A percentile compares a stretch with the other conserved stretches of the same genome.
Conservation (phyloP, 768 basidiomycete species). For the Cyclocybe aegerita region DNA sequence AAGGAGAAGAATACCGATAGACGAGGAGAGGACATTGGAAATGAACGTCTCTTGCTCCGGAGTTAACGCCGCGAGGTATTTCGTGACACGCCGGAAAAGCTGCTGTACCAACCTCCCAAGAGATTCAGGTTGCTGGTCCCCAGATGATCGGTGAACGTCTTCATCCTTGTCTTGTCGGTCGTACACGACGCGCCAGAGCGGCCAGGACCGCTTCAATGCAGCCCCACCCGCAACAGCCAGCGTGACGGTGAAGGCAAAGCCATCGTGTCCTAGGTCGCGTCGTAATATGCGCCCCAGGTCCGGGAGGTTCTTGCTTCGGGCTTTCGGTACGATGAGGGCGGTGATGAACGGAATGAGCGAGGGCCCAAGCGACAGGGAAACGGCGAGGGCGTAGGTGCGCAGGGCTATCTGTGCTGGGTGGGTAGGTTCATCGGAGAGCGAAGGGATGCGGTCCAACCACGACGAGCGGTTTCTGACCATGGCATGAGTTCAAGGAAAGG, state of each 20-base stretch:
- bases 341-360: slow-evolving; percentile 53
- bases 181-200: slow-evolving; percentile 31
- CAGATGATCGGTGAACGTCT: neutral
- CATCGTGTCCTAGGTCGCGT: slow-evolving; percentile 57
- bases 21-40: slow-evolving; percentile 55
- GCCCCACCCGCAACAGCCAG: slow-evolving; percentile 65
- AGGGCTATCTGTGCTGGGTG: slow-evolving; percentile 61
- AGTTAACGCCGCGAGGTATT: slow-evolving; percentile 27
- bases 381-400: slow-evolving; percentile 65
- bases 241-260: slow-evolving; percentile 72
- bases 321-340: slow-evolving; percentile 19
- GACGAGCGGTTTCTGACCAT: neutral
- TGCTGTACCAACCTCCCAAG: neutral
- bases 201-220: slow-evolving; percentile 35
- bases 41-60: slow-evolving; percentile 55
- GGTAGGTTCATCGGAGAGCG: slow-evolving; percentile 34
- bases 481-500: no score
- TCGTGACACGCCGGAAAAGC: slow-evolving; percentile 10
- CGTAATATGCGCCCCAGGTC: slow-evolving; percentile 40
- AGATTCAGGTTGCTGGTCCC: neutral
- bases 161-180: neutral
- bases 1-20: slow-evolving; percentile 55
- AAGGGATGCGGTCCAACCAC: slow-evolving; percentile 21
- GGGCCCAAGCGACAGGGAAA: slow-evolving; percentile 69
- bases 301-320: slow-evolving; percentile 20